Evolutionary conservation across 2,329 filamentous ascomycete genomes (phyloP), one percentile per base, ranked within the genome.

Genomic region (Arthrobotrys entomopaga): DNA sequence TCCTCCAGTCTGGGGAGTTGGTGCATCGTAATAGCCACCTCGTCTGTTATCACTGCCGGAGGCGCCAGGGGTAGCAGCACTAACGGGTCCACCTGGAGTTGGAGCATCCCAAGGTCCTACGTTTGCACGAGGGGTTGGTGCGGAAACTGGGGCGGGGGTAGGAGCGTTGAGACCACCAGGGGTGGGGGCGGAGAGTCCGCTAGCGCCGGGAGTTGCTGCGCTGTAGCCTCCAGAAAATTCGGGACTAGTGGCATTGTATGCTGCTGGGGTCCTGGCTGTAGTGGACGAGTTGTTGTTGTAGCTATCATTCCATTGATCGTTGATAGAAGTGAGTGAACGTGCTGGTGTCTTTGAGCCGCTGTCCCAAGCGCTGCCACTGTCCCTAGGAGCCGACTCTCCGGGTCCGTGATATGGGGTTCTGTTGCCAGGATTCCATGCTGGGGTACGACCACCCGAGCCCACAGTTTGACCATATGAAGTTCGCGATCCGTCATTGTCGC

Each of bases 311-410:
- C 87, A 89, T 4, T 85, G 82, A 71, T 89, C 87, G 58, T 84
- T 84, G 60, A 73, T 56, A 2, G 53, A 61, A 15, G 69, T 60
- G n/a, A 73, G 52, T 84, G 86, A 79, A 85, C 86, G 60, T 84
- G 86, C 87, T 80, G 93, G 93, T 0, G 92, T 96, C 81, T 93
- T 91, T 29, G 90, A 90, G 5, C 90, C 88, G 2, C 86, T 84
- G 13, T 84, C 87, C 84, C 90, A 91, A 34, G 86, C 84, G 71
- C 90, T 89, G 61, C 83, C 82, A 43, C 83, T 81, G 20, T 80
- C 76, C 57, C 81, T 79, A 89, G 65, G 86, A 85, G 64, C 85
- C 87, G 79, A 90, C 22, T 75, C 71, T 19, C 64, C 57, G 8
- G 71, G 43, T 58, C 72, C 54, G 69, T 74, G 64, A 40, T 79